Base-by-base conservation (phyloP, 257 asterid species). In the Avicennia marina region DNA sequence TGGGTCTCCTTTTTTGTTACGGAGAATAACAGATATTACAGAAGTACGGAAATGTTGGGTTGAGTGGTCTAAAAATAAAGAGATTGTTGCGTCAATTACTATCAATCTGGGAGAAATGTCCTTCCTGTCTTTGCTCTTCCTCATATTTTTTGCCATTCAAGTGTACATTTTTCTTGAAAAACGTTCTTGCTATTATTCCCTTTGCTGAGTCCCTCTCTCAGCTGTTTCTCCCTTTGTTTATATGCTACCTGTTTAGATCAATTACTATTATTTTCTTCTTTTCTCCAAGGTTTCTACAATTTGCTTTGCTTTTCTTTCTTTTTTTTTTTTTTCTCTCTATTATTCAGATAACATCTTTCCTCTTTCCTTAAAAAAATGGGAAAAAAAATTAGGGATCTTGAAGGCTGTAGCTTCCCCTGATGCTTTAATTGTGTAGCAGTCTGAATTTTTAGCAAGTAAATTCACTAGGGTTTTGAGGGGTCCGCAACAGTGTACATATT, bases 61-160 rank as follows among this genome's bases (percentile, higher is more conserved):
- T 67, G 16, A 73, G 79, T 59, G 83, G 81, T 60, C 75, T 40
- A 32, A 43, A 80, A 76, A 70, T 62, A 72, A 71, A 76, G 78
- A 67, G 50, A 44, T 59, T 3, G 32, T 4, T 56, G 49, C 33
- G 4, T 65, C 74, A 32, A 21, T 45, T 20, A 4, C 27, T 42
- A 62, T 5, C 61, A 16, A 12, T 8, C 33, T 27, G 2, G 26
- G 40, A 0, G 11, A 19, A 10, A 16, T 3, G 2, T 24, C 32
- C 36, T 50, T 29, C 7, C 29, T 39, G 11, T 12, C 5, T 24
- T 34, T 7, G 5, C n/a, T 44, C 29, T 45, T 33, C 33, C 44
- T 31, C 32, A 12, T 48, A 18, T 45, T 58, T 40, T 56, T 4
- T 41, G 27, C 26, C 16, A 18, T 61, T 43, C 31, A 32, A 53